These are phyloP conservation scores for Wallacemonas sp. DNA, from an alignment of 208 protist genomes.

Conservation along the genomic window DNA sequence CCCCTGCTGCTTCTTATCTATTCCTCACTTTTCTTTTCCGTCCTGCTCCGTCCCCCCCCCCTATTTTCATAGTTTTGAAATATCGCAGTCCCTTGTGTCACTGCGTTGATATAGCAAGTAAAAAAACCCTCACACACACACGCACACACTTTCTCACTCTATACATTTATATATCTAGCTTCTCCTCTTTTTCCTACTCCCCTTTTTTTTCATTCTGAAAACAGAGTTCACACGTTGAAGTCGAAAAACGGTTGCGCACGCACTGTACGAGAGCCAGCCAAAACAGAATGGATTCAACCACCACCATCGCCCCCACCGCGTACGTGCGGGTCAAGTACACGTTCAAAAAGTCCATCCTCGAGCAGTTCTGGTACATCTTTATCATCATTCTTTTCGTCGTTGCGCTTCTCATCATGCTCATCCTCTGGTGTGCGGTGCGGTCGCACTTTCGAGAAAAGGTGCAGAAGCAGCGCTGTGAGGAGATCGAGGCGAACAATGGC, in stretches of 20 bases:
- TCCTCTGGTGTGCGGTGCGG: constrained; percentile 29
- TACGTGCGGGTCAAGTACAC: constrained; percentile 34
- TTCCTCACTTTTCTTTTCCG: too few relatives aligned
- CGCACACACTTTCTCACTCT: too few relatives aligned
- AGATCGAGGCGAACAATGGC: constrained; percentile 24
- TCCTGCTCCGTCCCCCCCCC: too few relatives aligned
- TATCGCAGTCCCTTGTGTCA: too few relatives aligned
- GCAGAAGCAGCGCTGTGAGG: constrained; percentile 33
- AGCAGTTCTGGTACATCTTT: constrained; percentile 38
- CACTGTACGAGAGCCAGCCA: neutral
- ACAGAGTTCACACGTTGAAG: too few relatives aligned
- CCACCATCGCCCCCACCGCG: neutral
- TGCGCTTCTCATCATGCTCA: constrained; percentile 25
- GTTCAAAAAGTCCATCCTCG: constrained; percentile 30
- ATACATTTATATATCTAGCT: neutral
- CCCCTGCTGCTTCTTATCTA: too few relatives aligned
- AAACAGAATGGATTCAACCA: neutral
- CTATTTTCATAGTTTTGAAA: too few relatives aligned
- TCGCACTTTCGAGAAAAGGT: constrained; percentile 41
- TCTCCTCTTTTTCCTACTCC: neutral
- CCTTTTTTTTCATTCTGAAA: too few relatives aligned
- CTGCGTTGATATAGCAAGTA: too few relatives aligned
- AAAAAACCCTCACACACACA: too few relatives aligned
- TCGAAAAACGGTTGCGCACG: too few relatives aligned
- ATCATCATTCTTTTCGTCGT: constrained; percentile 44